Evolutionary conservation across 345 rosid genomes (phyloP).

Genomic region (Acer negundo): DNA sequence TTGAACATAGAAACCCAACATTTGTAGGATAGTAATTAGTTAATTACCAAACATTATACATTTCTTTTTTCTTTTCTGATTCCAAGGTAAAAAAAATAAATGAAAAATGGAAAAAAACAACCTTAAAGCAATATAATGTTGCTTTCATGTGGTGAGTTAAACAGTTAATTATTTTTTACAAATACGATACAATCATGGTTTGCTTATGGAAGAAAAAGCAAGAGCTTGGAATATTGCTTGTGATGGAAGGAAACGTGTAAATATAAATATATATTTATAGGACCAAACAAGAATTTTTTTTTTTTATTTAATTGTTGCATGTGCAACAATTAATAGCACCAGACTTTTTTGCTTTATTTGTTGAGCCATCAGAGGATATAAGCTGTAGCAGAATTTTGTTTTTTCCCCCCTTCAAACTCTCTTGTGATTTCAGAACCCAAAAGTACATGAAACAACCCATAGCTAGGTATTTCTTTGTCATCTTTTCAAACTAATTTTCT

Average conservation of each 20-base stretch:
- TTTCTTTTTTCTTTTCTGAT: no score
- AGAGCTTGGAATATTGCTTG: slow-evolving; percentile 40
- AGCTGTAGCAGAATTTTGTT: slow-evolving; percentile 26
- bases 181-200: background rate
- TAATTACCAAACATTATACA: background rate
- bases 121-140: slow-evolving; percentile 10
- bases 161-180: slow-evolving; percentile 7
- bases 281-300: slow-evolving; percentile 37
- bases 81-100: background rate
- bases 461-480: slow-evolving; percentile 33
- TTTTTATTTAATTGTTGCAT: slow-evolving; percentile 44
- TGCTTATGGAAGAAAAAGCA: slow-evolving; percentile 37
- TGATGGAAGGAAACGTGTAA: slow-evolving; percentile 39
- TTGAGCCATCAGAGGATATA: slow-evolving; percentile 48
- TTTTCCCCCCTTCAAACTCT: slow-evolving; percentile 19
- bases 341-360: slow-evolving; percentile 50
- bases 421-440: slow-evolving; percentile 21
- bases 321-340: slow-evolving; percentile 53
- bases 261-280: background rate
- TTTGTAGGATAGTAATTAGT: background rate
- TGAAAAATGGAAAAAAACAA: background rate
- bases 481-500: slow-evolving; percentile 24
- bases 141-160: background rate
- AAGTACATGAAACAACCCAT: slow-evolving; percentile 29
- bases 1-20: background rate